Base-by-base conservation (phyloP, 441 rosid genomes). In the Syzygium malaccense region DNA sequence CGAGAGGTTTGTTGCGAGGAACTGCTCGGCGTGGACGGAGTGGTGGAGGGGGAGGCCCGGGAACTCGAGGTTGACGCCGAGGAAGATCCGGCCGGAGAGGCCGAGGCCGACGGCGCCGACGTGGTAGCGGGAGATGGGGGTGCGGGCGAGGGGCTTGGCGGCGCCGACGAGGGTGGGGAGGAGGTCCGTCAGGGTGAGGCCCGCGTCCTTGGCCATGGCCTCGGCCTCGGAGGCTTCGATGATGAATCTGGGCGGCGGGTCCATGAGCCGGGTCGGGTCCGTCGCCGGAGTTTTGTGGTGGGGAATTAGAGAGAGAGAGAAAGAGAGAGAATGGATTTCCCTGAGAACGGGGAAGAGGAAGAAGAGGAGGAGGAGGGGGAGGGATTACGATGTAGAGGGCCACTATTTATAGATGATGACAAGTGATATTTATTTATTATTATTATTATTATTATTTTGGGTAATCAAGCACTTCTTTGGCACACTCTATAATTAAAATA, bases 61-160 rank as follows among this genome's bases (percentile, higher is more conserved):
- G 91, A 98, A 98, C 88, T 98, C 99, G 9, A 98, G 90, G 88
- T 98, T 98, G 88, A 87, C 96, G 18, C 99, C 99, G 85, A 96
- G 84, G 93, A 93, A 98, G 94, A 98, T 93, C 88, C 98, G 95
- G 86, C 99, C 99, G 37, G 98, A 95, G 15, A 96, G 93, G n/a
- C 99, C 99, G 32, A 97, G 91, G 4, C 95, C 99, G 87, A 96
- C 95, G 28, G 95, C 97, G 12, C 95, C 98, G 57, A 98, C 99
- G 89, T 89, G 92, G 94, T 91, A 98, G 56, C 93, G 93, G 49
- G 99, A 98, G 92, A 98, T 98, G 56, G 98, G 95, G 4, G 99
- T 92, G 13, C 98, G 96, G 87, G 98, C 98, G 49, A 92, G 91
- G 87, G 95, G 41, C 87, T 92, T 90, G 26, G 99, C 96, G 1